Conservation (phyloP, 768 basidiomycete species). For the Mycena floridula region DNA sequence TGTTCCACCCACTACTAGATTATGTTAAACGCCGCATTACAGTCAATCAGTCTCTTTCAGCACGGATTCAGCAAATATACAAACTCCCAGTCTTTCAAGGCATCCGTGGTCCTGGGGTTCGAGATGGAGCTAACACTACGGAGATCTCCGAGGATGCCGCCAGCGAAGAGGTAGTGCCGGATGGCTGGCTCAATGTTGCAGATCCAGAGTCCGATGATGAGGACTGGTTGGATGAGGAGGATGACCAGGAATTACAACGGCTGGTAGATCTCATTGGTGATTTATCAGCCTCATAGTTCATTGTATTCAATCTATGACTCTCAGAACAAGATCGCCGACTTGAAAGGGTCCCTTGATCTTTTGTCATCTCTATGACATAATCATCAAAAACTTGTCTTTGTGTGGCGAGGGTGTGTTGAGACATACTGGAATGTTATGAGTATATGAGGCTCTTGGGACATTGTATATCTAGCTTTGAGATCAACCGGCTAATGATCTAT, state of each 20-base stretch:
- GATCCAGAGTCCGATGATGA: constrained; percentile 3
- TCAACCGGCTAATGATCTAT: too few species aligned
- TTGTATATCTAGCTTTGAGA: too few species aligned
- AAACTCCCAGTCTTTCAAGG: neutral
- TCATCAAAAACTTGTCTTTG: too few species aligned
- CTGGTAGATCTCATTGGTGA: constrained; percentile 1
- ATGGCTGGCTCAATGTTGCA: neutral
- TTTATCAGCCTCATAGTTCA: constrained; percentile 1
- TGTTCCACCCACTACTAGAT: neutral
- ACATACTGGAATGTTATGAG: too few species aligned
- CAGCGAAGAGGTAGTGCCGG: neutral
- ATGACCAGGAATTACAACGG: neutral
- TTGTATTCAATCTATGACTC: too few species aligned
- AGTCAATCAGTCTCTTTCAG: neutral
- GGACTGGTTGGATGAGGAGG: constrained; percentile 1
- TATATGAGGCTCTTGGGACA: too few species aligned
- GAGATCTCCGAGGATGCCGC: neutral
- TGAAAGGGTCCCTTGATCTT: too few species aligned
- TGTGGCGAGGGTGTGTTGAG: too few species aligned
- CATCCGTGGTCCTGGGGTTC: neutral
- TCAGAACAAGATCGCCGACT: too few species aligned
- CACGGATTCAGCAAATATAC: constrained; percentile 3
- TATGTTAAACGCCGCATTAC: neutral
- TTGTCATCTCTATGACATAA: too few species aligned
- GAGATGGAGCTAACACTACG: neutral